These are phyloP conservation scores for Blastomyces gilchristii DNA, from an alignment of 2,329 filamentous ascomycete genomes.

Conservation along the genomic window DNA sequence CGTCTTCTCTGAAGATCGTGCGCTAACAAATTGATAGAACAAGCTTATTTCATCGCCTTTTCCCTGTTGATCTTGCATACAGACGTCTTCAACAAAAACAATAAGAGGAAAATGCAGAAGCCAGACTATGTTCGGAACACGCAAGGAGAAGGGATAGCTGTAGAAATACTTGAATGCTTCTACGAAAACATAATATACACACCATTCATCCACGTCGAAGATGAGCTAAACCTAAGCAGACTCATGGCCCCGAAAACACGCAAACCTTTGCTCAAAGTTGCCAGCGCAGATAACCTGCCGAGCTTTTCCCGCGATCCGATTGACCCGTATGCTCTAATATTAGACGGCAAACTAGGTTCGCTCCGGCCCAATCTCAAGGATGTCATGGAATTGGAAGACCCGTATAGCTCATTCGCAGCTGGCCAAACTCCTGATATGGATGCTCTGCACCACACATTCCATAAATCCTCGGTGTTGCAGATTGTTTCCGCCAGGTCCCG, in stretches of 20 bases:
- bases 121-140: slow-evolving; percentile 92
- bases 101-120: slow-evolving; percentile 98
- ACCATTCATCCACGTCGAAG: slow-evolving; percentile 94
- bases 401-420: slow-evolving; percentile 78
- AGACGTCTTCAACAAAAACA: slow-evolving; percentile 99
- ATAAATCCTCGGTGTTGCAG: slow-evolving; percentile 81
- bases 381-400: slow-evolving; percentile 84
- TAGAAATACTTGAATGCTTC: slow-evolving; percentile 88
- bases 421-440: slow-evolving; percentile 65
- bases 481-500: slow-evolving; percentile 90
- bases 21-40: slow-evolving; percentile 43
- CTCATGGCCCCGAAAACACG: slow-evolving; percentile 60
- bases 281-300: slow-evolving; percentile 53
- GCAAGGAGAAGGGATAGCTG: slow-evolving; percentile 78
- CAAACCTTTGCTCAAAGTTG: slow-evolving; percentile 58
- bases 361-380: slow-evolving; percentile 80
- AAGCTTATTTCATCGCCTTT: slow-evolving; percentile 97
- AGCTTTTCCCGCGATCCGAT: slow-evolving; percentile 70
- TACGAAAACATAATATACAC: slow-evolving; percentile 99
- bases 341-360: slow-evolving; percentile 76
- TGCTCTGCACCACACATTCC: slow-evolving; percentile 77
- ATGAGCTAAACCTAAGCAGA: slow-evolving; percentile 63
- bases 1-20: slow-evolving; percentile 2
- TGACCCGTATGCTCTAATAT: slow-evolving; percentile 87
- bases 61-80: slow-evolving; percentile 93